These are phyloP conservation scores for Lentinula edodes DNA, from an alignment of 768 basidiomycete species.

Conservation along the genomic window DNA sequence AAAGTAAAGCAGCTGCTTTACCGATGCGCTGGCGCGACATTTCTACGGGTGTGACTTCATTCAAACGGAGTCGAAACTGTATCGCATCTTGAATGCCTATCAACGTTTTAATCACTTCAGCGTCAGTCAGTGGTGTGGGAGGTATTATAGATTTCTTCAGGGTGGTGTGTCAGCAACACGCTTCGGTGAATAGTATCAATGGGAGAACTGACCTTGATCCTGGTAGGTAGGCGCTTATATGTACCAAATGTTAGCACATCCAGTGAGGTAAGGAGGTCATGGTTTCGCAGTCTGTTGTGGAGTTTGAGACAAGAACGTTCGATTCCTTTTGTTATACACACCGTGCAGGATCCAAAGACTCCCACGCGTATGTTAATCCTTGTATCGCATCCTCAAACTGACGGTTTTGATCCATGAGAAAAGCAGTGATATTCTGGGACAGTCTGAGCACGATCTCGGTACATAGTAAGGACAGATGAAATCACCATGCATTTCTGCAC, in stretches of 20 bases:
- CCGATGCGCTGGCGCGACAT: conserved; percentile 70
- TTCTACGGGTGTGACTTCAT: conserved; percentile 77
- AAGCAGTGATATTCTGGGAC: conserved; percentile 76
- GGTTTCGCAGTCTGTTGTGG: conserved; percentile 72
- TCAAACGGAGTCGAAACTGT: conserved; percentile 71
- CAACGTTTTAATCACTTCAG: conserved; percentile 60
- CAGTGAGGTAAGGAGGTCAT: conserved; percentile 87
- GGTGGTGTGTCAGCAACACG: conserved; percentile 3
- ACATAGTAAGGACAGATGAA: conserved; percentile 1
- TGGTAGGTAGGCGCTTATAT: conserved; percentile 76
- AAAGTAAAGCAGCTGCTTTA: conserved; percentile 16
- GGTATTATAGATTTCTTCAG: conserved; percentile 66
- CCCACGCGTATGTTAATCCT: conserved; percentile 58
- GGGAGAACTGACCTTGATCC: conserved; percentile 57
- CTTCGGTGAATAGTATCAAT: conserved; percentile 2
- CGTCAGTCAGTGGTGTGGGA: conserved; percentile 59
- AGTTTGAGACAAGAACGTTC: not conserved
- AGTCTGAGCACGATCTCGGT: conserved; percentile 6
- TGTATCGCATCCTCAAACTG: conserved; percentile 72
- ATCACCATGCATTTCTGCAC: conserved; percentile 84
- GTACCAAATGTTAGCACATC: conserved; percentile 85
- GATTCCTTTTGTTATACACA: conserved; percentile 21
- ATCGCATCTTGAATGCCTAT: conserved; percentile 72
- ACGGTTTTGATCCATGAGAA: conserved; percentile 78
- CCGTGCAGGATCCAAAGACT: conserved; percentile 76